A percentile compares a stretch with the other conserved stretches of the same genome.
phyloP scores from a whole-genome alignment of 1,139 yeast species.

The Hyphopichia khmerensis region DNA sequence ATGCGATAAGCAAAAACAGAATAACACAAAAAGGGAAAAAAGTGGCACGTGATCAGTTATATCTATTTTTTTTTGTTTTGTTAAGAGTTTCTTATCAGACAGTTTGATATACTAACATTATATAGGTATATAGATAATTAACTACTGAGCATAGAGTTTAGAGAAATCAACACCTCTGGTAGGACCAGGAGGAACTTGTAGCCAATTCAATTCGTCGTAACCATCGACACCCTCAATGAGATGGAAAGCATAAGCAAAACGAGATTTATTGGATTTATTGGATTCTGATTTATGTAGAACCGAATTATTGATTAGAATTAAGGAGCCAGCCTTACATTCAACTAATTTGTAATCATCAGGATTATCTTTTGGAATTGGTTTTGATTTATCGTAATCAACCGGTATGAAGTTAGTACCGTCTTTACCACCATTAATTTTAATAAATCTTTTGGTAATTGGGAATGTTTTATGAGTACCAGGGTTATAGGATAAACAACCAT shows the following conservation, averaged over 20 bases:
- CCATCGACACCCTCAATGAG: constrained; percentile 62
- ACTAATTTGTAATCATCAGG: constrained; percentile 46
- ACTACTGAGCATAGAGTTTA: constrained; percentile 28
- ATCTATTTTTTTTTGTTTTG: no score
- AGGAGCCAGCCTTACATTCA: constrained; percentile 70
- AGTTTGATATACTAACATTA: neutral
- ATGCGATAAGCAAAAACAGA: neutral
- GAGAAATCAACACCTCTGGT: constrained; percentile 64
- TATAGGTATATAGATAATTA: neutral
- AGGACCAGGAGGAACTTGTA: constrained; percentile 64
- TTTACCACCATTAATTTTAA: constrained; percentile 45
- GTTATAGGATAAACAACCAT: constrained; percentile 71
- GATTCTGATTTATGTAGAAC: constrained; percentile 71
- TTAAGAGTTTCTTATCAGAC: no score
- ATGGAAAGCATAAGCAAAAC: constrained; percentile 81
- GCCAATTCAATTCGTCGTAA: constrained; percentile 70
- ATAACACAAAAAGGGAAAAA: no score
- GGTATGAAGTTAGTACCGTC: constrained; percentile 54
- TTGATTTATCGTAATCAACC: constrained; percentile 17
- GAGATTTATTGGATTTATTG: constrained; percentile 53
- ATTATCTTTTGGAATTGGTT: constrained; percentile 19
- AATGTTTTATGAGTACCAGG: constrained; percentile 70
- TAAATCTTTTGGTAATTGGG: constrained; percentile 65
- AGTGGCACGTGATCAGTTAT: neutral
- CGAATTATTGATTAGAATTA: constrained; percentile 67